Base-by-base conservation (phyloP, 1,284 basidiomycete genomes). In the Microbotryum silenes-acaulis region DNA sequence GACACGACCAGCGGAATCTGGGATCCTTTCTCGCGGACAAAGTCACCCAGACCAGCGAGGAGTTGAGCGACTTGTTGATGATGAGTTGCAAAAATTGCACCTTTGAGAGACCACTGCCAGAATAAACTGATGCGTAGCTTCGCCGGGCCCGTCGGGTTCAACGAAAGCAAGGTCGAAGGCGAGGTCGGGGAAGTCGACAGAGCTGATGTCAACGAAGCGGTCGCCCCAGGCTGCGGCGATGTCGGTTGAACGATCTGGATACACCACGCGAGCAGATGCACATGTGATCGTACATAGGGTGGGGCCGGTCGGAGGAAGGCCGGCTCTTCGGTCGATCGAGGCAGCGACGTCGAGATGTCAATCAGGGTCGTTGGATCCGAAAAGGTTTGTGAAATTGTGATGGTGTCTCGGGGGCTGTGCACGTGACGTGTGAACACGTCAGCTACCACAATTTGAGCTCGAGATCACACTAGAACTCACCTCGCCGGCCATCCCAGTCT, bases 401-500 rank as follows among this genome's bases (percentile, higher is more conserved):
- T 87, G n/a, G 90, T 84, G 72, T 96, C 92, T 68, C 92, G 80
- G 8, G 92, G 89, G 70, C 89, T 96, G 70, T 37, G 67, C 52
- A 45, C 68, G 68, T n/a, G 69, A 46, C 67, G 70, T 25, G 66
- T 65, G 21, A 68, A 62, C 57, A 65, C 65, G 4, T 66, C 55
- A 31, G 64, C 60, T 56, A 67, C 68, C 10, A 7, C 68, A 54
- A 1, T 68, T 68, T 18, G 69, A 49, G 51, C 64, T 62, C 56
- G 71, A 60, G 58, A 68, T 54, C 60, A 71, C 45, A 47, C 65
- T 52, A 16, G 47, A 48, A 31, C 88, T 74, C 73, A 92, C 89
- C 87, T 94, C 59, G 91, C 91, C 61, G 94, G 94, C 94, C 94
- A 97, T 2, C 94, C 96, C 9, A 97, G 77, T 7, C 85, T 85